Evolutionary conservation across 1,139 yeast genomes (phyloP), one percentile per base, ranked within the genome.

Genomic region (Taiozyma sp.): DNA sequence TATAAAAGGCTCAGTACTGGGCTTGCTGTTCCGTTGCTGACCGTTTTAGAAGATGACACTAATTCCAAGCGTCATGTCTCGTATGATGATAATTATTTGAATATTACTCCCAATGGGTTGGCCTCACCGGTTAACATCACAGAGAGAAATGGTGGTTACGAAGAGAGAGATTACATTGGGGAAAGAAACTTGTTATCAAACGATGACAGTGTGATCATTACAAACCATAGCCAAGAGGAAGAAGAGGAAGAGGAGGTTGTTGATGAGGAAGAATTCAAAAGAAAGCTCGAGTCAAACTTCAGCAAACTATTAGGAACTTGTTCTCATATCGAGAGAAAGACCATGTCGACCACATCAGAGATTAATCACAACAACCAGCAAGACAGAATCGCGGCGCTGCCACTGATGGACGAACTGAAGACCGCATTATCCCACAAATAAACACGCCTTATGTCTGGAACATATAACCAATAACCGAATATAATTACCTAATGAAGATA

Each of bases 1-100:
- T 48, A 54, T 40, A 63, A 61, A 43, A 54, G 66, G 42, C 30
- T 56, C 13, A 63, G 66, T 39, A 59, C 63, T 3, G 68, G 68
- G 1, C 48, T 65, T 2, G 50, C 60, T 5, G 48, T 65, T 8
- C 56, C 66, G 7, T 47, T 65, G 24, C 45, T 65, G n/a, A 65
- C 65, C 1, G 65, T 65, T 2, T 43, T 60, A 23, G 67, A 65
- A 39, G 56, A 51, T n/a, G 48, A 51, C n/a, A 45, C 47, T 36
- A 8, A 4, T 7, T 4, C 40, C 1, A 49, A 47, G n/a, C 49
- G 55, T 45, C 45, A 52, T 4, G 58, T 58, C 13, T 54, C 59
- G 24, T 58, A 58, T 45, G 62, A 60, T 52, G 61, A 56, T 42
- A 60, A 57, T 29, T 60, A 60, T 44, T 27, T 59, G 24, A 56